Evolutionary conservation across 805 yeast species (phyloP).

Genomic region (Kodamaea neixiangensis): DNA sequence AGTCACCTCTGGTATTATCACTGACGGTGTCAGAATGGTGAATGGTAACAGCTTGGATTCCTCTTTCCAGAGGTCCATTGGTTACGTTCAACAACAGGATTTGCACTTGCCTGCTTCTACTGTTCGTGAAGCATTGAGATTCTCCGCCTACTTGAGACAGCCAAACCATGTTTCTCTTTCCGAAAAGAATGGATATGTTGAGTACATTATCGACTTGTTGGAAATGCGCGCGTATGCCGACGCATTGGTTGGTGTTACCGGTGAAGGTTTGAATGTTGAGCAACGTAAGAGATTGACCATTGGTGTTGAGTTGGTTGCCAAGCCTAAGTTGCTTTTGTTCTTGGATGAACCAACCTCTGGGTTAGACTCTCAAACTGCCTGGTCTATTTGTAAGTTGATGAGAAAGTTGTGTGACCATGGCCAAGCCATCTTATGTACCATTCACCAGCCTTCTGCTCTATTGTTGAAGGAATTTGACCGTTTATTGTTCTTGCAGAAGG

Average conservation of each 20-base stretch:
- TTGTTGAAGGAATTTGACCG: conserved; percentile 78
- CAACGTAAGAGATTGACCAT: conserved; percentile 44
- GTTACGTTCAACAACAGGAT: conserved; percentile 38
- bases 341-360: conserved; percentile 49
- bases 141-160: conserved; percentile 30
- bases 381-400: conserved; percentile 43
- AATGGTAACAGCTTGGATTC: conserved; percentile 26
- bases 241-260: conserved; percentile 36
- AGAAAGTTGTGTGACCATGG: conserved; percentile 44
- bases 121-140: conserved; percentile 30
- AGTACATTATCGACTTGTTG: conserved; percentile 25
- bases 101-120: conserved; percentile 34
- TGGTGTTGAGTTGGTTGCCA: conserved; percentile 45
- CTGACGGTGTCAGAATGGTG: conserved; percentile 38
- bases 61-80: conserved; percentile 35
- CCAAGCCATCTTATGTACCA: conserved; percentile 53
- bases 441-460: conserved; percentile 85
- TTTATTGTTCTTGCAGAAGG: conserved; percentile 53
- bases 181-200: conserved; percentile 28
- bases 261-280: conserved; percentile 42
- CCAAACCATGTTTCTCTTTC: conserved; percentile 20
- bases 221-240: conserved; percentile 30
- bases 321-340: conserved; percentile 39
- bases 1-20: conserved; percentile 26
- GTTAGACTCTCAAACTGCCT: conserved; percentile 45